Conservation (phyloP, 495 filamentous ascomycete species). For the Penicillium paradoxum region DNA sequence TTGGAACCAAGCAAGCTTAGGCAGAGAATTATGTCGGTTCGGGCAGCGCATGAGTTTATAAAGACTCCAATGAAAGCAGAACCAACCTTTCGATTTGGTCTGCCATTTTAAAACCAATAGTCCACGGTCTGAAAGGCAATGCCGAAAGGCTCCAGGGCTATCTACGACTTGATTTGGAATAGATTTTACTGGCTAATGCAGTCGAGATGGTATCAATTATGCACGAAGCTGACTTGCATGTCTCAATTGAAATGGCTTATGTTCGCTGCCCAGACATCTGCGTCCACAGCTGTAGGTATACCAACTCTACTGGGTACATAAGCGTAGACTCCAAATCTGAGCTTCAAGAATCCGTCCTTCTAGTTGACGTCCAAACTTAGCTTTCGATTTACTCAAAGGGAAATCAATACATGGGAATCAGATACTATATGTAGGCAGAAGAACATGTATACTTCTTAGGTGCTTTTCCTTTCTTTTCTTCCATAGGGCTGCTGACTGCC, state of each 20-base stretch:
- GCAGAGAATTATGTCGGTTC: neutral
- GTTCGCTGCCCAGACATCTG: neutral
- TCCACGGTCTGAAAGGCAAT: neutral
- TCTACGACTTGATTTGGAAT: neutral
- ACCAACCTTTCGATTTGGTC: neutral
- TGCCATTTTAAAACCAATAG: neutral
- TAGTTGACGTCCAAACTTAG: too few relatives aligned
- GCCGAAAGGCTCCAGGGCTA: neutral
- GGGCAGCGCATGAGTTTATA: neutral
- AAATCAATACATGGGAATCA: neutral
- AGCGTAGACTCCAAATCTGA: neutral
- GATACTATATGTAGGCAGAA: neutral
- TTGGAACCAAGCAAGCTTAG: neutral
- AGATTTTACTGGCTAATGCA: neutral
- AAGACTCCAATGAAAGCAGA: neutral
- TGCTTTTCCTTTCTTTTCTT: neutral
- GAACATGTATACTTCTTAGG: neutral
- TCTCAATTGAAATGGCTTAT: neutral
- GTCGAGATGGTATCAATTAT: neutral
- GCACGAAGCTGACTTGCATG: neutral
- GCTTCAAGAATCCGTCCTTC: neutral
- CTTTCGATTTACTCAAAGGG: neutral
- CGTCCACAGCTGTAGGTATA: neutral
- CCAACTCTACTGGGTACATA: neutral
- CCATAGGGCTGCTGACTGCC: neutral